phyloP scores from a whole-genome alignment of 164 flowering plant species.

The Nymphaea thermarum region DNA sequence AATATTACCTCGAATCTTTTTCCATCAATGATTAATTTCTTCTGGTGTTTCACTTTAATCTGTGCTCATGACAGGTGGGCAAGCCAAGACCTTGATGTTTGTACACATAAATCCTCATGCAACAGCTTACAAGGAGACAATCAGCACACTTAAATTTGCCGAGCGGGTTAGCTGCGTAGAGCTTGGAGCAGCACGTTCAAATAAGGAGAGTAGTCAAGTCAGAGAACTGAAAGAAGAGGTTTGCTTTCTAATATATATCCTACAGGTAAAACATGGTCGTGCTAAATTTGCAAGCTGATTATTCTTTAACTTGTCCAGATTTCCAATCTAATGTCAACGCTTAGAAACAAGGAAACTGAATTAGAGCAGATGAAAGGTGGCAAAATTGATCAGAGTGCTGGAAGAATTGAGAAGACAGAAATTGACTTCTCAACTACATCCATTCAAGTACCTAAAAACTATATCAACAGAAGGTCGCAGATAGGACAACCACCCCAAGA shows the following conservation, averaged over 20 bases:
- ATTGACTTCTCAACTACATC: constrained; percentile 45
- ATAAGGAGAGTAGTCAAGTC: constrained; percentile 73
- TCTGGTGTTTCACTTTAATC: not conserved
- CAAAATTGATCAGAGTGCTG: constrained; percentile 10
- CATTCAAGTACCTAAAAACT: constrained; percentile 28
- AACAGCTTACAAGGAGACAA: constrained; percentile 71
- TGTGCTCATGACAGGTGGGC: constrained; percentile 49
- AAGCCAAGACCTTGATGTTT: constrained; percentile 92
- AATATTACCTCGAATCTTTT: not conserved
- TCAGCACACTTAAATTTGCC: constrained; percentile 91
- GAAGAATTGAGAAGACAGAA: constrained; percentile 29
- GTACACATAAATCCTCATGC: constrained; percentile 83
- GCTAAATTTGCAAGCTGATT: not conserved
- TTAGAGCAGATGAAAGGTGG: constrained; percentile 41
- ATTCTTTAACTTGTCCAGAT: constrained; percentile 24
- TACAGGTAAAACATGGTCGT: not conserved
- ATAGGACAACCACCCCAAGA: constrained; percentile 20
- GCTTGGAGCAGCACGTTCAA: constrained; percentile 80
- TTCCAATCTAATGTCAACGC: constrained; percentile 38
- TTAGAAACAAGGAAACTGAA: constrained; percentile 72
- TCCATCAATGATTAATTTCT: not conserved
- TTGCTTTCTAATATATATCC: not conserved
- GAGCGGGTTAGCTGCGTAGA: constrained; percentile 80
- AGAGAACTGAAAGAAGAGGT: constrained; percentile 83
- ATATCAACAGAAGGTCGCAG: constrained; percentile 23